Evolutionary conservation across 495 filamentous ascomycete species (phyloP).

Genomic region (Xylaria nigripes): DNA sequence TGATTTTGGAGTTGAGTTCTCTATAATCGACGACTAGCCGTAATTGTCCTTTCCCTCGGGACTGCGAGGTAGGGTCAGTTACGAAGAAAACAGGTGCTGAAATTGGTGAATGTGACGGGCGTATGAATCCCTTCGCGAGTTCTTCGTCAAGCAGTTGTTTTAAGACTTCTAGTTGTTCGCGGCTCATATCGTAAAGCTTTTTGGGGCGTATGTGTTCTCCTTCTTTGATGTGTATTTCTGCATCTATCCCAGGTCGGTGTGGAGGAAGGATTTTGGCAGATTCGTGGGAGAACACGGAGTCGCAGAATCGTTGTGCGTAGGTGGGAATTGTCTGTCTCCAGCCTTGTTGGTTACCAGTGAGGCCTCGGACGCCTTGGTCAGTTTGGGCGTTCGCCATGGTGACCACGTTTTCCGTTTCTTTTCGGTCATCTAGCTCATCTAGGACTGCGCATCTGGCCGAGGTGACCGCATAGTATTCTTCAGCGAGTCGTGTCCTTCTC

Average conservation of each 20-base stretch:
- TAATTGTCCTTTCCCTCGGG: neutral
- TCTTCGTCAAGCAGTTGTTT: neutral
- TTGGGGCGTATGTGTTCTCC: neutral
- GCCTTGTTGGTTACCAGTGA: neutral
- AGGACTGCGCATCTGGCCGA: neutral
- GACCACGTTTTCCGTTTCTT: neutral
- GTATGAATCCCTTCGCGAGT: neutral
- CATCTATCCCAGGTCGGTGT: neutral
- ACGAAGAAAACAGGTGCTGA: neutral
- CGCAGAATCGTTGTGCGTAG: neutral
- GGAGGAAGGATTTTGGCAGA: neutral
- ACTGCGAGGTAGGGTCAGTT: neutral
- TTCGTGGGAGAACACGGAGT: neutral
- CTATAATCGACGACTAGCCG: neutral
- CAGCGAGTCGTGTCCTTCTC: neutral
- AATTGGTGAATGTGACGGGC: neutral
- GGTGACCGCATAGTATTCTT: neutral
- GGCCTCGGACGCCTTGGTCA: neutral
- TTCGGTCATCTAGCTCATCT: neutral
- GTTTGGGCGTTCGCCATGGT: neutral
- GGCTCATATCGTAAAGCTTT: neutral
- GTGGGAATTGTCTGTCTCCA: neutral
- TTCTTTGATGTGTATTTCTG: neutral
- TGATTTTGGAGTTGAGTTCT: neutral
- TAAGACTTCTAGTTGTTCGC: neutral